Conservation (phyloP, 2,329 filamentous ascomycete genomes). For the Pleochaeta shiraiana region DNA sequence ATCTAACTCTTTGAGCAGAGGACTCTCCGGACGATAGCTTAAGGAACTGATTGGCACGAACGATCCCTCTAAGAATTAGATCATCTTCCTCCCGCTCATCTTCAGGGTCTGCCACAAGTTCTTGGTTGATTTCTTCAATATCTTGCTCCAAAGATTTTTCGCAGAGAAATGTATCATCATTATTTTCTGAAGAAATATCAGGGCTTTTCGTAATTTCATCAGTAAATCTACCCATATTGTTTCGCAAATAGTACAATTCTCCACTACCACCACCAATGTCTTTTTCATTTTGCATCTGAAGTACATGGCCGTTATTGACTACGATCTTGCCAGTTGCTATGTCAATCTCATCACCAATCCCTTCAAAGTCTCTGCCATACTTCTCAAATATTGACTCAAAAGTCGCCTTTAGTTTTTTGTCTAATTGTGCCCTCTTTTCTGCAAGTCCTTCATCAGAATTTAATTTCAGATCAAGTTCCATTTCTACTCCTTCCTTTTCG, state of each 20-base stretch:
- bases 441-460: conserved; percentile 34
- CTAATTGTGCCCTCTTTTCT: conserved; percentile 40
- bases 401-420: conserved; percentile 52
- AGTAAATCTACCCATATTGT: conserved; percentile 8
- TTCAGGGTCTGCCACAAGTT: conserved; percentile 13
- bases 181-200: conserved; percentile 5
- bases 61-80: conserved; percentile 17
- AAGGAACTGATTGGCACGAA: conserved; percentile 10
- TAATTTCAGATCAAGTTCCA: too few relatives aligned
- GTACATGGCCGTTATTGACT: conserved; percentile 77
- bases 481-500: too few relatives aligned
- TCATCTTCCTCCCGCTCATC: conserved; percentile 17
- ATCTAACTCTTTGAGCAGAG: not conserved
- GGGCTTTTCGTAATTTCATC: conserved; percentile 9
- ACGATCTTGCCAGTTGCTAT: conserved; percentile 58
- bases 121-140: conserved; percentile 12
- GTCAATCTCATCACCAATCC: conserved; percentile 77
- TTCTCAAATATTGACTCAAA: conserved; percentile 83
- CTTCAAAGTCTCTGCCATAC: conserved; percentile 64
- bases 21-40: conserved; percentile 8
- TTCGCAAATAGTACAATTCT: conserved; percentile 6
- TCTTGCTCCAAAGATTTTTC: too few relatives aligned
- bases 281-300: conserved; percentile 35
- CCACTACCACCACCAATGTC: conserved; percentile 24
- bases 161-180: too few relatives aligned